Base-by-base conservation (phyloP, 345 rosid genomes). In the Carallia brachiata region DNA sequence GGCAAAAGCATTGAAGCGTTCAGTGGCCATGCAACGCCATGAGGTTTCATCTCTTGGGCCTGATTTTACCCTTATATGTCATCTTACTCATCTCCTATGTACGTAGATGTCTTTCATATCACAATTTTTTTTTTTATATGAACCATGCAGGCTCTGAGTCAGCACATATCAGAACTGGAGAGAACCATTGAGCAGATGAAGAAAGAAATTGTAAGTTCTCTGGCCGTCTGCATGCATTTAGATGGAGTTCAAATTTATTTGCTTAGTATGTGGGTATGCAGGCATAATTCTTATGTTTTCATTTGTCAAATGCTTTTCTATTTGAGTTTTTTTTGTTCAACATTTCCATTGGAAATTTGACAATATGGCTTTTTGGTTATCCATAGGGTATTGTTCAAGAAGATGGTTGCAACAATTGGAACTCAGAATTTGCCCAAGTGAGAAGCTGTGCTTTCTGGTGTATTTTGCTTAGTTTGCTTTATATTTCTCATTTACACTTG, bases 1-100 rank as follows among this genome's bases (percentile, higher is more conserved):
- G 82, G 96, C 99, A 69, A 95, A 95, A 78, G 99, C 97, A 28
- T 76, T 95, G 82, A 95, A 92, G 81, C 97, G 88, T 65, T 92
- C 97, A 28, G 84, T 95, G 23, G 97, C 99, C 70, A 89, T 90
- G 92, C 97, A 95, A 78, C 92, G 97, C 55, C 97, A 95, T 58
- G 97, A 95, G 99, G 99, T 94, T 77, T 78, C 36, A 44, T 58
- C 62, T 73, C 54, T 61, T 60, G n/a, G 50, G 0, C 60, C 28
- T 63, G 52, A 34, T 53, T 64, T 27, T 55, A 58, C 60, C 30
- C 32, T 19, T 9, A 5, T 13, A 56, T 4, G 12, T 44, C 50
- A 10, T 44, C 50, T 12, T 44, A 12, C 50, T 36, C 62, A 50
- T 73, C 47, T 61, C 8, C 57, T 23, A 73, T 48, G 50, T 18